A percentile compares a stretch with the other conserved stretches of the same genome.
phyloP scores from a whole-genome alignment of 305 asterid species.

The Fraxinus albicans region DNA sequence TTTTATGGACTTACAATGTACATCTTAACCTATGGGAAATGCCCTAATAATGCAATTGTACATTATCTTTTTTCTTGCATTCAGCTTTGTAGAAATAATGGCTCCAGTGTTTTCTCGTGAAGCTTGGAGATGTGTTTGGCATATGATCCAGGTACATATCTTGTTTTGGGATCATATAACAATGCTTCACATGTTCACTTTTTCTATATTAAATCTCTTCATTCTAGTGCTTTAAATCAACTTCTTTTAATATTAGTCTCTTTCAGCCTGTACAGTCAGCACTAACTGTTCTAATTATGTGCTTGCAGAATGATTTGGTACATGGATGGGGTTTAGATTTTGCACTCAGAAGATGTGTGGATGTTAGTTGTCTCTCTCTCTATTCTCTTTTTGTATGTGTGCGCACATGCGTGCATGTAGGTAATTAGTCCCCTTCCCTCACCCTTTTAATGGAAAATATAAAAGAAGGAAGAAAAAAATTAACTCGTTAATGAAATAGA shows the following conservation, averaged over 20 bases:
- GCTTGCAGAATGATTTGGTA: conserved; percentile 77
- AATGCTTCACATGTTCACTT: conserved; percentile 7
- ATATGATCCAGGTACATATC: conserved; percentile 76
- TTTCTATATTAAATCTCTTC: conserved; percentile 9
- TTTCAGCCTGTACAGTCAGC: conserved; percentile 11
- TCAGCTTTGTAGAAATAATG: conserved; percentile 88
- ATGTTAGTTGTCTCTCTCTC: conserved; percentile 50
- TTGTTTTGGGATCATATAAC: neutral
- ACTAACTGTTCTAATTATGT: conserved; percentile 5
- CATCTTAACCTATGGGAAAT: neutral
- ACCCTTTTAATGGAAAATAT: neutral
- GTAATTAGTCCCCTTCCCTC: neutral
- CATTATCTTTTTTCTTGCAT: conserved; percentile 20
- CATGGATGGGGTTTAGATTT: conserved; percentile 98
- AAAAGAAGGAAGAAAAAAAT: conserved; percentile 8
- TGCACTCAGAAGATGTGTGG: conserved; percentile 83
- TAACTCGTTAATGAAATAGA: neutral
- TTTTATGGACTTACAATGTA: neutral
- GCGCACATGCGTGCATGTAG: neutral
- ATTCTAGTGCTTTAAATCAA: conserved; percentile 2
- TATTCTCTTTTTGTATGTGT: conserved; percentile 1
- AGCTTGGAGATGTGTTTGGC: conserved; percentile 95
- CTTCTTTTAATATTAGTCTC: conserved; percentile 10
- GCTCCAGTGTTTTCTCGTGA: conserved; percentile 87
- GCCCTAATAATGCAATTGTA: neutral